Evolutionary conservation across 2,329 filamentous ascomycete genomes (phyloP), one percentile per base, ranked within the genome.

Genomic region (Aspergillus sp.): DNA sequence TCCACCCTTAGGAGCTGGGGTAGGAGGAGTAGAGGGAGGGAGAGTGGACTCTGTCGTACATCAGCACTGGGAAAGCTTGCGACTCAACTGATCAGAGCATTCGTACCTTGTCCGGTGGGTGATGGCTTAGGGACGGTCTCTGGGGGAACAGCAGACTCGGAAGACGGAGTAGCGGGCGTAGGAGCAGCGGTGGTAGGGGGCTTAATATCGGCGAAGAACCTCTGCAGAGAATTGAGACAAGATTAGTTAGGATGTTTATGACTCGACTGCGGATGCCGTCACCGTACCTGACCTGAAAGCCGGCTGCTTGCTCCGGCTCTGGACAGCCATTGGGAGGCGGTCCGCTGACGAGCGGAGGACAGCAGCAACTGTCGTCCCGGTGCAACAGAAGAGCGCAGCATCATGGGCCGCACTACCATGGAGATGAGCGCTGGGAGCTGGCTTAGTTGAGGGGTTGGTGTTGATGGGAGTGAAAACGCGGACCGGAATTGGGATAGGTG

Each of bases 1-100:
- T 64, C 90, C 85, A 82, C 73, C 87, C 81, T 86, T 90, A 81
- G 82, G 86, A 80, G 81, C 82, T 77, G 71, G 81, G 68, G 69
- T 79, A 65, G 76, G 76, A 15, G 79, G 75, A 30, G 80, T 72
- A 19, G 75, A 66, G 27, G 71, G 71, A 53, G 75, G 71, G 41
- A 77, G 36, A 39, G 68, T 72, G 60, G 71, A 67, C 54, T 75
- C 71, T 75, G 78, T 64, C 71, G 71, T 48, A 73, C 68, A 48
- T 79, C 74, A 59, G 78, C 73, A 50, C 77, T 72, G 62, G 44
- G 51, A 49, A 32, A 54, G 23, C 10, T 47, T 15, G 13, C 38
- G 23, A 25, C 38, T 62, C 54, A 57, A 59, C 57, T 54, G 49
- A 61, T 42, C 60, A 57, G 51, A 50, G 62, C 52, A 51, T 63